A percentile compares a stretch with the other conserved stretches of the same genome.
phyloP scores from a whole-genome alignment of 2,329 filamentous ascomycete genomes.

The Zasmidium angulare region DNA sequence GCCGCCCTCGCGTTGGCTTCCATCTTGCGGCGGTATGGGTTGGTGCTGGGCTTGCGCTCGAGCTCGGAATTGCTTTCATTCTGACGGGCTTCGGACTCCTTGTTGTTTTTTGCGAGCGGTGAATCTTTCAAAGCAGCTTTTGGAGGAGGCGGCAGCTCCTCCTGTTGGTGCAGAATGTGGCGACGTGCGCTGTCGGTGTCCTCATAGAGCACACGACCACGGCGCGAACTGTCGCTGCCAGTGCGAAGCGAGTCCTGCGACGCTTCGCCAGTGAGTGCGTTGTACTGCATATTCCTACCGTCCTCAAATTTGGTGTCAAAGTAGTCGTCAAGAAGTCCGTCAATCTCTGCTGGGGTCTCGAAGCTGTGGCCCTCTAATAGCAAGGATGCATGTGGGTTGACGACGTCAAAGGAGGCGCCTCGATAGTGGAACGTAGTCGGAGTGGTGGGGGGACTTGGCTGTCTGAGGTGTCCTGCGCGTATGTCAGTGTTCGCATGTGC shows the following conservation, averaged over 20 bases:
- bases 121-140: constrained; percentile 11
- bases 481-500: constrained; percentile 12
- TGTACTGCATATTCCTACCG: constrained; percentile 13
- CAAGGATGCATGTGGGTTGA: constrained; percentile 37
- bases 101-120: background rate
- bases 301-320: constrained; percentile 20
- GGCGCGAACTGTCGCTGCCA: constrained; percentile 18
- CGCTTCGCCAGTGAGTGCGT: constrained; percentile 16
- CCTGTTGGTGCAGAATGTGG: constrained; percentile 27
- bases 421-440: constrained; percentile 32
- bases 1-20: background rate
- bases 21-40: background rate
- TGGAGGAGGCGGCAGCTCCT: constrained; percentile 11
- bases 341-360: constrained; percentile 36
- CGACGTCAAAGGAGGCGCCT: constrained; percentile 36
- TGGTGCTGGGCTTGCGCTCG: constrained; percentile 4
- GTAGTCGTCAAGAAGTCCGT: constrained; percentile 35
- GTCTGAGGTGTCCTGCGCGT: constrained; percentile 20
- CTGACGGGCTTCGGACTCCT: background rate
- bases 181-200: constrained; percentile 29
- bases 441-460: constrained; percentile 21
- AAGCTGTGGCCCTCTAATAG: constrained; percentile 26
- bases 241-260: constrained; percentile 16
- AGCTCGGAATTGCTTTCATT: background rate
- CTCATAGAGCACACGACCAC: constrained; percentile 26